phyloP scores from a whole-genome alignment of 257 asterid genomes.

The Haberlea rhodopensis region DNA sequence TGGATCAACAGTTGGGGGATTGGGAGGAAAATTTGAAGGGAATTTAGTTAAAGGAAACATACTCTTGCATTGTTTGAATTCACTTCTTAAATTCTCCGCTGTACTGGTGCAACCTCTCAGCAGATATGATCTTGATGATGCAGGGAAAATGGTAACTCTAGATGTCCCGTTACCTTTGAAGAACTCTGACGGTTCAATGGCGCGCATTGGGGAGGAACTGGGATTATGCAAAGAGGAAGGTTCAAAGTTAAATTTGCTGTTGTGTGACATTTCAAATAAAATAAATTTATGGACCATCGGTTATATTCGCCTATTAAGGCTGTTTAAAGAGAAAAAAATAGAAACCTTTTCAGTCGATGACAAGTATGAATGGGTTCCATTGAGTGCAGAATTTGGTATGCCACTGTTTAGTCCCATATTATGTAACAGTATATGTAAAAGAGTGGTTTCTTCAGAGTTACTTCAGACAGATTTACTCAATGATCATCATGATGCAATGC shows the following conservation, averaged over 20 bases:
- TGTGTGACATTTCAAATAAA: slow-evolving; percentile 63
- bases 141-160: slow-evolving; percentile 60
- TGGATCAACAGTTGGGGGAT: slow-evolving; percentile 85
- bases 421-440: slow-evolving; percentile 73
- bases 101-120: slow-evolving; percentile 95
- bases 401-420: slow-evolving; percentile 92
- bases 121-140: slow-evolving; percentile 75
- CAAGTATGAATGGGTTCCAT: slow-evolving; percentile 91
- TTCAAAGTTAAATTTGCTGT: slow-evolving; percentile 54
- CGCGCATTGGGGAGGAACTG: slow-evolving; percentile 74
- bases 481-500: slow-evolving; percentile 94
- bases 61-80: slow-evolving; percentile 91
- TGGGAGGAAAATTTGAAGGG: slow-evolving; percentile 92
- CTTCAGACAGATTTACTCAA: slow-evolving; percentile 75
- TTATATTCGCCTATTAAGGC: slow-evolving; percentile 75
- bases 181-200: slow-evolving; percentile 86
- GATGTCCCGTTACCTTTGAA: slow-evolving; percentile 94
- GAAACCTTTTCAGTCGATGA: slow-evolving; percentile 50
- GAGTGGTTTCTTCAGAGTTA: slow-evolving; percentile 82
- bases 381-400: slow-evolving; percentile 85
- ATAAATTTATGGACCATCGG: slow-evolving; percentile 82
- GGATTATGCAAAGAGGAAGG: slow-evolving; percentile 59
- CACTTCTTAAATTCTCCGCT: slow-evolving; percentile 87
- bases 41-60: slow-evolving; percentile 84
- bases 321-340: slow-evolving; percentile 65